A percentile compares a stretch with the other conserved stretches of the same genome.
Evolutionary conservation across 2,329 filamentous ascomycete genomes (phyloP).

Genomic region (Blastomyces emzantsi): DNA sequence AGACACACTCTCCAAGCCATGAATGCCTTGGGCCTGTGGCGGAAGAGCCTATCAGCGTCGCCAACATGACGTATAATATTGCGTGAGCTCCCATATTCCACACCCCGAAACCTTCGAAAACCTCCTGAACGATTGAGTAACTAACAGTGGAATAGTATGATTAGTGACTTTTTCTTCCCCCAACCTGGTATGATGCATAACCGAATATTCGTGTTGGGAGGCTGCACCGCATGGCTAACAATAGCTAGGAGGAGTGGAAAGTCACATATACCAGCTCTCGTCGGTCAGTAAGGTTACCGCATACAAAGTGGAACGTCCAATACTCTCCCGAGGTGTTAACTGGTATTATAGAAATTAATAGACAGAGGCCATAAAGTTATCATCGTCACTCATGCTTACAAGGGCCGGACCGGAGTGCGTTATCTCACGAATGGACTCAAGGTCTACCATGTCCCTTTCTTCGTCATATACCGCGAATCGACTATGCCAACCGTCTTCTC

Average conservation of each 20-base stretch:
- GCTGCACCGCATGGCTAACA: slow-evolving; percentile 14
- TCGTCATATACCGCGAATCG: slow-evolving; percentile 87
- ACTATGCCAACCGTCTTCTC: slow-evolving; percentile 97
- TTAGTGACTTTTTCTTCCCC: slow-evolving; percentile 99
- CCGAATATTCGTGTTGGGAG: neutral
- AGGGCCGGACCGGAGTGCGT: slow-evolving; percentile 80
- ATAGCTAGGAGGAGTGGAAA: slow-evolving; percentile 69
- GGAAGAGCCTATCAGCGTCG: slow-evolving; percentile 15
- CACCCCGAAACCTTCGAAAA: neutral
- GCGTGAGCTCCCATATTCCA: slow-evolving; percentile 41
- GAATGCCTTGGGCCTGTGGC: slow-evolving; percentile 16
- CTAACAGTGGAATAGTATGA: slow-evolving; percentile 54
- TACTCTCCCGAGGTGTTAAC: slow-evolving; percentile 6
- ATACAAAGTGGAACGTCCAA: neutral
- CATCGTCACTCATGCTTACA: slow-evolving; percentile 91
- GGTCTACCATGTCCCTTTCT: slow-evolving; percentile 94
- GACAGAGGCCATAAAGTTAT: slow-evolving; percentile 98
- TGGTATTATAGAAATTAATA: slow-evolving; percentile 62
- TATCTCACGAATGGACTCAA: slow-evolving; percentile 97
- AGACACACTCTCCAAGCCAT: slow-evolving; percentile 2
- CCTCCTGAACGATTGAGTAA: slow-evolving; percentile 7
- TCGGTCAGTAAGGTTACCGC: slow-evolving; percentile 42
- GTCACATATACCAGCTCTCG: slow-evolving; percentile 96
- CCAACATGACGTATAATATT: slow-evolving; percentile 59
- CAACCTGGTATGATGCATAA: slow-evolving; percentile 57